These are phyloP conservation scores for Malus sieversii DNA, from an alignment of 306 rosid species.

Conservation along the genomic window DNA sequence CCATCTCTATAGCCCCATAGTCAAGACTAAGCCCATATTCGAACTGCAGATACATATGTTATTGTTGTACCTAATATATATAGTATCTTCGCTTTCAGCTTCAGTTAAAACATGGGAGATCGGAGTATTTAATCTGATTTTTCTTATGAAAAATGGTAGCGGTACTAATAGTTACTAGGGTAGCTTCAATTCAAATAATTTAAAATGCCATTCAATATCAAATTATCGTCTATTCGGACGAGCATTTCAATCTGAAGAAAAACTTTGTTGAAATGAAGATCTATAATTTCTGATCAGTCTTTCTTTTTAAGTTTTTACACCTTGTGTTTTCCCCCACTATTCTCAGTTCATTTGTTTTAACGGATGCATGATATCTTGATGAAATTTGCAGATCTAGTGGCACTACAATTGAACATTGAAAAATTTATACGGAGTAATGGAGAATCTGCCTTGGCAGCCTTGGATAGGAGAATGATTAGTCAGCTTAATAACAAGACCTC, in stretches of 20 bases:
- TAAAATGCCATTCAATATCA: neutral
- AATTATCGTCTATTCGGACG: neutral
- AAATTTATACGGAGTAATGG: conserved; percentile 63
- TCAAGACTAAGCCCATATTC: too few relatives aligned
- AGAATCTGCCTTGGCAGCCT: conserved; percentile 73
- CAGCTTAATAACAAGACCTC: conserved; percentile 65
- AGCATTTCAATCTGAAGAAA: neutral
- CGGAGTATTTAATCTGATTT: neutral
- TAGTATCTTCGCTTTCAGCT: too few relatives aligned
- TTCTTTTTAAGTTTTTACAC: neutral
- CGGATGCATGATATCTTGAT: neutral
- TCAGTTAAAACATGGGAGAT: neutral
- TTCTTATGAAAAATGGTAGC: neutral
- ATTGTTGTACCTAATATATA: too few relatives aligned
- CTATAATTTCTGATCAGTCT: neutral
- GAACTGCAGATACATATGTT: too few relatives aligned
- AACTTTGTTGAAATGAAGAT: neutral
- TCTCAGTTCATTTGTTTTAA: neutral
- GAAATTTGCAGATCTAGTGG: conserved; percentile 51
- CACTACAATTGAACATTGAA: conserved; percentile 66
- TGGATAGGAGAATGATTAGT: conserved; percentile 84
- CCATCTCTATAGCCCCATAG: too few relatives aligned
- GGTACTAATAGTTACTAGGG: neutral
- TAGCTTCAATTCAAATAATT: neutral
- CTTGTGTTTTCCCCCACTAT: neutral